These are phyloP conservation scores for Lentithecium fluviatile DNA, from an alignment of 495 filamentous ascomycete species.

Conservation along the genomic window DNA sequence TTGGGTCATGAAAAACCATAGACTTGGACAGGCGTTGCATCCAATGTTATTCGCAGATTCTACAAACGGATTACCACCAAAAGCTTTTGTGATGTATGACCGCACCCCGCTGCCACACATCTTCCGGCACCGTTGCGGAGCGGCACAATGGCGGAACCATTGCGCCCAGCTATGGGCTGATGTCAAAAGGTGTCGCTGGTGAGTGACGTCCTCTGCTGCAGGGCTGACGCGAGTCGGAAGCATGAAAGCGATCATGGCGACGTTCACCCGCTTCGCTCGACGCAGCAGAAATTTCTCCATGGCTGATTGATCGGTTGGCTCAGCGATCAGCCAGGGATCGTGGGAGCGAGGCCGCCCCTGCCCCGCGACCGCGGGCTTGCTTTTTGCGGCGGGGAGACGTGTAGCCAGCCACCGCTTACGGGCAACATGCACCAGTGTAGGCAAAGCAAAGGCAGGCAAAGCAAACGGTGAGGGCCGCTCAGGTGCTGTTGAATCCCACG, in stretches of 20 bases:
- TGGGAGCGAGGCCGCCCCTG: not conserved
- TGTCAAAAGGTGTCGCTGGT: not conserved
- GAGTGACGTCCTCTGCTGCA: conserved; percentile 24
- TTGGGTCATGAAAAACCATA: conserved; percentile 17
- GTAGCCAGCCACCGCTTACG: conserved; percentile 6
- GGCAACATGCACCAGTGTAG: not conserved
- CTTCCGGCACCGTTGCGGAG: too few species aligned
- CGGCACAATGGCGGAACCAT: too few species aligned
- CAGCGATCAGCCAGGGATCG: not conserved
- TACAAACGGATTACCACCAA: not conserved
- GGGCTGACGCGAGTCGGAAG: conserved; percentile 1
- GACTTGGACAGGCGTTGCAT: conserved; percentile 21
- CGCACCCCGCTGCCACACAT: too few species aligned
- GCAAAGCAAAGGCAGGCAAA: not conserved
- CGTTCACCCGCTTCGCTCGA: not conserved
- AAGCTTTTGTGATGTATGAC: not conserved
- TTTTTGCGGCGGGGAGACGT: conserved; percentile 20
- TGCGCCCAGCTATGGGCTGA: not conserved
- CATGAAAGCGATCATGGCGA: not conserved
- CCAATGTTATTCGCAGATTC: conserved; percentile 2
- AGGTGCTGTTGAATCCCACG: too few species aligned
- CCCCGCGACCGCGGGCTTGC: not conserved
- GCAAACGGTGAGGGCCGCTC: not conserved
- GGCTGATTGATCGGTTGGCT: not conserved
- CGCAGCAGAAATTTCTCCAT: not conserved